Percentiles rank a stretch among this genome's conserved stretches.
phyloP scores from a whole-genome alignment of 305 asterid species.

The Rubia balearica region DNA sequence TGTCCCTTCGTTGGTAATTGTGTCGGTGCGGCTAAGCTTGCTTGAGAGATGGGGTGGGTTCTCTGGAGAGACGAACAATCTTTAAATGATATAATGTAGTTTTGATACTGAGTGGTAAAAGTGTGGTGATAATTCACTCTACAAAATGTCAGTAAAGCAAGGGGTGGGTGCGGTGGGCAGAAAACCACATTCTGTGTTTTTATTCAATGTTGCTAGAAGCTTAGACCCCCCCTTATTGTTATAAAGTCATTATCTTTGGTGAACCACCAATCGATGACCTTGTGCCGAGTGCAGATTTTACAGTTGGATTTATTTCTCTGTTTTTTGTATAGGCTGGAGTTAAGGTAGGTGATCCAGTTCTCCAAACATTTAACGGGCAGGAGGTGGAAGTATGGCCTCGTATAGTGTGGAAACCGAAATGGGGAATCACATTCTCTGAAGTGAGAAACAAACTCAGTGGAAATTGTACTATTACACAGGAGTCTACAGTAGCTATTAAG shows the following conservation, averaged over 20 bases:
- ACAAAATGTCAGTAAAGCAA: background rate
- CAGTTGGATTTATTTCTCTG: background rate
- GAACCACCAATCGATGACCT: background rate
- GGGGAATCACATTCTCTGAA: slow-evolving; percentile 94
- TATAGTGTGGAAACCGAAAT: slow-evolving; percentile 84
- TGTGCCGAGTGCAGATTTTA: background rate
- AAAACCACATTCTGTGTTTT: background rate
- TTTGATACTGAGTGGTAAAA: background rate
- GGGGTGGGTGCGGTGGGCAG: no score
- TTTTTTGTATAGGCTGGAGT: slow-evolving; percentile 68
- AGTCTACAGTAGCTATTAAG: slow-evolving; percentile 66
- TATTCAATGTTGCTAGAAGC: background rate
- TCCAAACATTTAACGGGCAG: slow-evolving; percentile 63
- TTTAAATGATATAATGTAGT: background rate
- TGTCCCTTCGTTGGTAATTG: background rate
- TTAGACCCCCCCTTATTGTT: background rate
- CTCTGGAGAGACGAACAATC: background rate
- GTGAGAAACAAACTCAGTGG: slow-evolving; percentile 56
- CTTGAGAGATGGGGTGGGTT: background rate
- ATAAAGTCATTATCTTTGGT: slow-evolving; percentile 4
- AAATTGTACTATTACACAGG: slow-evolving; percentile 57
- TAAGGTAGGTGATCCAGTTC: slow-evolving; percentile 65
- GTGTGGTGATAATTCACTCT: background rate
- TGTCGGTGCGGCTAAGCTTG: background rate
- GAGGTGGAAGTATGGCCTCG: slow-evolving; percentile 98